phyloP scores from a whole-genome alignment of 208 protist species.

The Crithidia fasciculata region DNA sequence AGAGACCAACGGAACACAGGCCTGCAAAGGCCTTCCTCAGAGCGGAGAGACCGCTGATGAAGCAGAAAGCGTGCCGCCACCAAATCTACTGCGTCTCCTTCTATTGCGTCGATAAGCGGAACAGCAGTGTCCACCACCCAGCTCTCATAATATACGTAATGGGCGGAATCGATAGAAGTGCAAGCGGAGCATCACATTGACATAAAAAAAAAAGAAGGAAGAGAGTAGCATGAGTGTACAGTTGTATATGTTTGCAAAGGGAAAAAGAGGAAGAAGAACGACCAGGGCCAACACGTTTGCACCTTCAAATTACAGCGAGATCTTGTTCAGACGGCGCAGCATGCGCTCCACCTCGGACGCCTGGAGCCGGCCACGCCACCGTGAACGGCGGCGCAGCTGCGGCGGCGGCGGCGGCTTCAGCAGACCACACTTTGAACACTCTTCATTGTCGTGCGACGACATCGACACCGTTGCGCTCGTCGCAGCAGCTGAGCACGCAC shows the following conservation, averaged over 20 bases:
- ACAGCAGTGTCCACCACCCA: no score
- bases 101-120: no score
- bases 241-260: neutral
- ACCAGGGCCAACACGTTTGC: constrained; percentile 5
- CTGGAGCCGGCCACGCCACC: neutral
- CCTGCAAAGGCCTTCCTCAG: no score
- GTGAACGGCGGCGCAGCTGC: neutral
- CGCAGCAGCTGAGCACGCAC: neutral
- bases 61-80: no score
- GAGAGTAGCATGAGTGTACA: neutral
- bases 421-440: constrained; percentile 1
- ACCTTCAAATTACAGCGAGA: neutral
- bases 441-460: constrained; percentile 5
- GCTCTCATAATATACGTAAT: no score
- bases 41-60: no score
- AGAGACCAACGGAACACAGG: no score
- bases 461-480: neutral
- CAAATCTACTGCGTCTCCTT: no score
- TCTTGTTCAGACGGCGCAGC: constrained; percentile 31
- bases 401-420: neutral
- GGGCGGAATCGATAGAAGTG: no score
- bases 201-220: neutral
- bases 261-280: constrained; percentile 4
- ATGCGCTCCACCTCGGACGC: constrained; percentile 42
- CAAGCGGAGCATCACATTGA: no score